phyloP scores from a whole-genome alignment of 805 yeast species.

The Candida ficus region DNA sequence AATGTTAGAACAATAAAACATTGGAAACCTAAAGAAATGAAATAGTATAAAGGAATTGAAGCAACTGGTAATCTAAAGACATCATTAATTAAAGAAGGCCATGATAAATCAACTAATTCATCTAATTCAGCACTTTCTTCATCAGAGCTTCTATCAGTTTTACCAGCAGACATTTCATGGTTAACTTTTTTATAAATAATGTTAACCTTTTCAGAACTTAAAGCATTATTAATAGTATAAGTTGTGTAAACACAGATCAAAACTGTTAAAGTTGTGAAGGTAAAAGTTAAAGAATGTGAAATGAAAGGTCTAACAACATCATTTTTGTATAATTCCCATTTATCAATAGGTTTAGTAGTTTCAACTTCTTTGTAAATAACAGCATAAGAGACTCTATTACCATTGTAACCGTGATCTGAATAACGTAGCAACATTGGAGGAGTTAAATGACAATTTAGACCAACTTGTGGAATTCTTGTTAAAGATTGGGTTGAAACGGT shows the following conservation, averaged over 20 bases:
- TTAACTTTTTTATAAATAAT: conserved; percentile 12
- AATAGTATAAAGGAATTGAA: conserved; percentile 9
- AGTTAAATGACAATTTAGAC: conserved; percentile 19
- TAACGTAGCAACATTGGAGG: conserved; percentile 23
- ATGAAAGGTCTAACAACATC: conserved; percentile 23
- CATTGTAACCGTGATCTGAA: conserved; percentile 23
- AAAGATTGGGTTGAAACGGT: conserved; percentile 24
- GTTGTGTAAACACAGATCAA: conserved; percentile 17
- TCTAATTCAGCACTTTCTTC: conserved; percentile 11
- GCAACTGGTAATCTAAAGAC: conserved; percentile 20
- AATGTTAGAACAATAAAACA: conserved; percentile 1
- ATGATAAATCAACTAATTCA: conserved; percentile 20
- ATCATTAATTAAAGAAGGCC: conserved; percentile 23
- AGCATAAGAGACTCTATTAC: conserved; percentile 25
- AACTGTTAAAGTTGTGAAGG: conserved; percentile 15
- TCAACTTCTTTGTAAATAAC: conserved; percentile 25
- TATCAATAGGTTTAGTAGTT: conserved; percentile 1
- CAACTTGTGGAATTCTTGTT: conserved; percentile 21
- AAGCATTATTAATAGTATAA: conserved; percentile 11
- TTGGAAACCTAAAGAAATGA: conserved; percentile 21
- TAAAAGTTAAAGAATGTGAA: conserved; percentile 14
- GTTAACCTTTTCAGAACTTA: conserved; percentile 15
- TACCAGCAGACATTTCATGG: conserved; percentile 3
- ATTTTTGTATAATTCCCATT: conserved; percentile 22
- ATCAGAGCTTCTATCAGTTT: background rate